These are phyloP conservation scores for Talaromyces atroroseus DNA, from an alignment of 2,329 filamentous ascomycete genomes.

Conservation along the genomic window DNA sequence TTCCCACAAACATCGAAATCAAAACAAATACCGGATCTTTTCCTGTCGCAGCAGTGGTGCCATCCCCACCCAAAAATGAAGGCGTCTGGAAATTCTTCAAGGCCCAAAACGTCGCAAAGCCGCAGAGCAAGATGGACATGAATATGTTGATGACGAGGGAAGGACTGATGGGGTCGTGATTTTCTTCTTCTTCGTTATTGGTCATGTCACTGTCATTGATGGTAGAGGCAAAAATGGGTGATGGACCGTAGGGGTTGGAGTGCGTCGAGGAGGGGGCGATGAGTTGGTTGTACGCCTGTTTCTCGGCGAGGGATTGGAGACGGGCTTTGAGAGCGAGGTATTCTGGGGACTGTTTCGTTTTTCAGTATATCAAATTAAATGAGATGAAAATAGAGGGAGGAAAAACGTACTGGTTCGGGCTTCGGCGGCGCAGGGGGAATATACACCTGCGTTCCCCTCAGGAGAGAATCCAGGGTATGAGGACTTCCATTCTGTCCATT, in stretches of 20 bases:
- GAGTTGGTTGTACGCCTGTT: conserved; percentile 76
- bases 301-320: conserved; percentile 76
- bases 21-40: conserved; percentile 34
- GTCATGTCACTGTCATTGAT: conserved; percentile 46
- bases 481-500: background rate
- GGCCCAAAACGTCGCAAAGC: conserved; percentile 43
- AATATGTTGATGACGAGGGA: conserved; percentile 81
- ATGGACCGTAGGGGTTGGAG: conserved; percentile 50
- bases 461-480: conserved; percentile 61
- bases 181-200: conserved; percentile 19
- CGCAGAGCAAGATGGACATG: conserved; percentile 71
- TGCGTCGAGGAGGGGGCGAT: conserved; percentile 54
- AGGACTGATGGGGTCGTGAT: conserved; percentile 35
- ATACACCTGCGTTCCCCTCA: conserved; percentile 68
- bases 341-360: conserved; percentile 45
- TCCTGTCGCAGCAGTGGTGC: background rate
- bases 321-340: conserved; percentile 85
- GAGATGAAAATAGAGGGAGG: background rate
- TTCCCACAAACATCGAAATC: conserved; percentile 34
- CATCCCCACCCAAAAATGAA: conserved; percentile 15
- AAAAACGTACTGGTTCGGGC: conserved; percentile 61
- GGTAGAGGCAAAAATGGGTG: conserved; percentile 42
- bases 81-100: conserved; percentile 34
- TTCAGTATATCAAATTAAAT: background rate
- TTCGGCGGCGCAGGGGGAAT: conserved; percentile 74